These are phyloP conservation scores for Psilocybe sp. DNA, from an alignment of 768 basidiomycete genomes.

Conservation along the genomic window DNA sequence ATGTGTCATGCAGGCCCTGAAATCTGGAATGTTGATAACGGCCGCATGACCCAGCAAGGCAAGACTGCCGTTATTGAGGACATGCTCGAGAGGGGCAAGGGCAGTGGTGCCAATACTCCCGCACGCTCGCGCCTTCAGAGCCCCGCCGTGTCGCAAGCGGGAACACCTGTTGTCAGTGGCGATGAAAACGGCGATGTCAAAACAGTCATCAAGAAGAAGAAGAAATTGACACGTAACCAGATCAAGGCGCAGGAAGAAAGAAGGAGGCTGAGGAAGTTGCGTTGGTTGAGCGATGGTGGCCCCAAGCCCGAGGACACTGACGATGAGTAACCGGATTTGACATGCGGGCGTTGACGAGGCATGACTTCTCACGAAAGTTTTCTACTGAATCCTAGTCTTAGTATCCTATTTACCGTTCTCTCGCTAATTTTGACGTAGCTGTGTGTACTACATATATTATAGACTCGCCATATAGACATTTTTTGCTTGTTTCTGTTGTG, in stretches of 20 bases:
- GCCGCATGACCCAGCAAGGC: conserved; percentile 83
- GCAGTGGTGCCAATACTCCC: conserved; percentile 72
- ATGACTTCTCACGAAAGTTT: too few relatives aligned
- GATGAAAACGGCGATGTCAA: conserved; percentile 52
- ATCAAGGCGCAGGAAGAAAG: conserved; percentile 87
- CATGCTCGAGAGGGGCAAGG: conserved; percentile 67
- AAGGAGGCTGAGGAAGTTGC: conserved; percentile 71
- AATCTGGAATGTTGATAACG: conserved; percentile 92
- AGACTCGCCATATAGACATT: too few relatives aligned
- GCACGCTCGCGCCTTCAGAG: conserved; percentile 67
- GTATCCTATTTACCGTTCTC: not conserved
- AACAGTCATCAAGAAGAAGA: conserved; percentile 68
- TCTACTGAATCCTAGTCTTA: not conserved
- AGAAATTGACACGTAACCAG: conserved; percentile 89
- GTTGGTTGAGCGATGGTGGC: conserved; percentile 83
- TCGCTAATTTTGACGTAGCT: too few relatives aligned
- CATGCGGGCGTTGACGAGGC: too few relatives aligned
- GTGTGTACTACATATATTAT: too few relatives aligned
- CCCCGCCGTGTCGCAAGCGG: conserved; percentile 65
- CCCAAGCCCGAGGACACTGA: conserved; percentile 83
- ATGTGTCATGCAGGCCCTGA: conserved; percentile 60
- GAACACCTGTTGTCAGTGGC: conserved; percentile 79
- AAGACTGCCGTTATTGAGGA: conserved; percentile 87
- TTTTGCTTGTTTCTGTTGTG: too few relatives aligned
- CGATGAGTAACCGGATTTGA: conserved; percentile 37